Conservation (phyloP, 805 yeast species). For the Diddensiella transvaalensis region DNA sequence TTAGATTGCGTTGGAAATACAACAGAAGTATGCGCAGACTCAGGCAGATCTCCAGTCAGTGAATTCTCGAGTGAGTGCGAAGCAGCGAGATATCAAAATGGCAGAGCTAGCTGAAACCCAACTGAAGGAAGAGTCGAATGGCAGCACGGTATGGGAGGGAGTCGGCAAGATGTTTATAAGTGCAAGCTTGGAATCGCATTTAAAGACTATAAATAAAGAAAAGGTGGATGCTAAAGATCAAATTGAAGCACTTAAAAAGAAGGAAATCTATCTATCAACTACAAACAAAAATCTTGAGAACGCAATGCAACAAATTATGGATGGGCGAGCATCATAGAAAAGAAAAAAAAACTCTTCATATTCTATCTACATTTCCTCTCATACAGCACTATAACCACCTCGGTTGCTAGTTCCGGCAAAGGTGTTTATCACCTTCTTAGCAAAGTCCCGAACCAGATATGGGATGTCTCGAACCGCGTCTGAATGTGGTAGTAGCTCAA, state of each 20-base stretch:
- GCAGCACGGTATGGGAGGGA: slow-evolving; percentile 72
- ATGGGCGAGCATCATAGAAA: neutral
- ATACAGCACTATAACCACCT: slow-evolving; percentile 94
- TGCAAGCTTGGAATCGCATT: slow-evolving; percentile 45
- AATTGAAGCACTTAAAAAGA: slow-evolving; percentile 57
- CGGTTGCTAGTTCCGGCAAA: slow-evolving; percentile 57
- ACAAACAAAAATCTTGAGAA: slow-evolving; percentile 72
- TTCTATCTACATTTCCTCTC: slow-evolving; percentile 15
- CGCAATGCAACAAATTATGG: slow-evolving; percentile 31
- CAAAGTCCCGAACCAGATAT: slow-evolving; percentile 68
- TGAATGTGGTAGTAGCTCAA: slow-evolving; percentile 44
- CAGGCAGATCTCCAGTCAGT: slow-evolving; percentile 58
- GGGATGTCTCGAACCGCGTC: slow-evolving; percentile 62
- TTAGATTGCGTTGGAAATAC: slow-evolving; percentile 49
- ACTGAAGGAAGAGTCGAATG: slow-evolving; percentile 40
- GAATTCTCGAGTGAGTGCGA: slow-evolving; percentile 47
- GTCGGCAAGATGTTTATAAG: slow-evolving; percentile 64
- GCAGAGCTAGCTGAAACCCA: slow-evolving; percentile 57
- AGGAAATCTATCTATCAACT: slow-evolving; percentile 67
- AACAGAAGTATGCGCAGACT: slow-evolving; percentile 55
- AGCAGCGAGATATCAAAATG: slow-evolving; percentile 48
- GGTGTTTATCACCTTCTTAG: slow-evolving; percentile 65
- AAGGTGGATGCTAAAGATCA: slow-evolving; percentile 55
- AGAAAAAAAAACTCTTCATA: neutral
- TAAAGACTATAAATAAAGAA: slow-evolving; percentile 47